Evolutionary conservation across 2,329 filamentous ascomycete genomes (phyloP).

Genomic region (Epichloe glyceriae): DNA sequence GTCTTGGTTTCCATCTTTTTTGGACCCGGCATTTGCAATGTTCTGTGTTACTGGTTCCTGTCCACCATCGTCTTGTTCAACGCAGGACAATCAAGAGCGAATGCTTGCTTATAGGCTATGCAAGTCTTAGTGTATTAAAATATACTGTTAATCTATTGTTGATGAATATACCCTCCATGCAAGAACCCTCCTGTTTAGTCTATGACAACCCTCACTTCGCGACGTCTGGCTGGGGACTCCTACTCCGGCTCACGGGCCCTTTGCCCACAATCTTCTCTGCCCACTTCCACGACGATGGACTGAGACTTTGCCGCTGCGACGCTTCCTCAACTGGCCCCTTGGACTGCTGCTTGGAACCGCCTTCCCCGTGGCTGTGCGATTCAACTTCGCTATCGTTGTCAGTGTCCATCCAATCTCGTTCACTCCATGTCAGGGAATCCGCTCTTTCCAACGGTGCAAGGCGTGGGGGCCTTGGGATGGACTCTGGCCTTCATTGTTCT

Average conservation of each 20-base stretch:
- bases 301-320: conserved; percentile 7
- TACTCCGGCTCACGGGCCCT: conserved; percentile 15
- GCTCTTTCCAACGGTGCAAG: conserved; percentile 14
- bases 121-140: background rate
- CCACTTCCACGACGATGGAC: conserved; percentile 34
- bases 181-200: background rate
- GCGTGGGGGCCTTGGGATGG: conserved; percentile 9
- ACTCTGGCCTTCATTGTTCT: conserved; percentile 12
- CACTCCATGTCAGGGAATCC: conserved; percentile 53
- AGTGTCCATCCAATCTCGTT: conserved; percentile 48
- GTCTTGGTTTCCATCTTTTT: too few species aligned
- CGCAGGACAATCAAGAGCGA: too few species aligned
- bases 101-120: too few species aligned
- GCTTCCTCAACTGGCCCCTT: conserved; percentile 9
- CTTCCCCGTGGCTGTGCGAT: conserved; percentile 10
- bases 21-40: too few species aligned
- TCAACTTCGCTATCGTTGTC: conserved; percentile 30
- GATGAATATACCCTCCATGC: background rate
- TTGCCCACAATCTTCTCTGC: conserved; percentile 41
- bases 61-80: too few species aligned
- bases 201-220: background rate
- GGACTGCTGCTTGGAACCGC: background rate
- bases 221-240: conserved; percentile 12
- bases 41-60: too few species aligned
- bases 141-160: background rate